Conservation (phyloP, 768 basidiomycete genomes). For the Leccinum disarticulatum region DNA sequence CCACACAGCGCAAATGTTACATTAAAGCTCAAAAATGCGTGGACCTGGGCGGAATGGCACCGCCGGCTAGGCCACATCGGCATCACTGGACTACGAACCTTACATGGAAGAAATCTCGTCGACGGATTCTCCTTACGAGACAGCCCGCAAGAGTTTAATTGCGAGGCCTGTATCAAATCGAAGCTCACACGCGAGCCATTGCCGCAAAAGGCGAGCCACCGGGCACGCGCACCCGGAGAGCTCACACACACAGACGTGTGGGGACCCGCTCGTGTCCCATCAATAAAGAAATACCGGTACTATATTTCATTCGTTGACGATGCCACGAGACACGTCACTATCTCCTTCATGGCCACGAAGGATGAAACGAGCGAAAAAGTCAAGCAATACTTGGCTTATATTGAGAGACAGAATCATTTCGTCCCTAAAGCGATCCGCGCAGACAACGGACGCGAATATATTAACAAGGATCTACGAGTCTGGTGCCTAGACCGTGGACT, state of each 20-base stretch:
- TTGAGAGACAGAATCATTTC: not conserved
- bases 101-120: not conserved
- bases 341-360: not conserved
- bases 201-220: too few species aligned
- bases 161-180: not conserved
- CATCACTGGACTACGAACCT: not conserved
- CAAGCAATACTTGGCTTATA: not conserved
- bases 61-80: not conserved
- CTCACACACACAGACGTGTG: not conserved
- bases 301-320: slow-evolving; percentile 1
- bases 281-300: not conserved
- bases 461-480: not conserved
- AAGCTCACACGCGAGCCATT: not conserved
- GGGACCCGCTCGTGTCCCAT: not conserved
- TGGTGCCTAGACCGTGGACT: not conserved
- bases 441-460: not conserved
- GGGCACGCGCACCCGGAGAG: not conserved
- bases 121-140: not conserved
- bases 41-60: not conserved
- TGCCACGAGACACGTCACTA: not conserved
- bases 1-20: not conserved
- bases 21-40: not conserved
- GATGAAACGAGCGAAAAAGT: not conserved
- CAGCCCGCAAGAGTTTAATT: not conserved
- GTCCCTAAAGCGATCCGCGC: not conserved